Evolutionary conservation across 441 rosid genomes (phyloP).

Genomic region (Syzygium malaccense): DNA sequence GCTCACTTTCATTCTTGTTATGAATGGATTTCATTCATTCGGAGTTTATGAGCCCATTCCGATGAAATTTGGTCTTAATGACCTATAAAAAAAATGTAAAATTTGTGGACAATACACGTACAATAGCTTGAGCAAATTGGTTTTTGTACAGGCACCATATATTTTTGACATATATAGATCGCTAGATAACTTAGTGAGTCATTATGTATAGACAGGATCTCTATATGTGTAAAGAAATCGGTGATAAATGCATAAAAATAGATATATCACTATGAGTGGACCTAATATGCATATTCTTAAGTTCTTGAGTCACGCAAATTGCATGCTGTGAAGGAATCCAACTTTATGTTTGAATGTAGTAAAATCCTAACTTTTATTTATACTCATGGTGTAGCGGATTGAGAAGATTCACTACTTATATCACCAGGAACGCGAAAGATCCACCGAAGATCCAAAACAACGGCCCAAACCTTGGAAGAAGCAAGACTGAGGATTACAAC

Average conservation of each 20-base stretch:
- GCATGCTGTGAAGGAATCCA: neutral
- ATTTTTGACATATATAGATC: neutral
- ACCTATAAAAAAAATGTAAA: neutral
- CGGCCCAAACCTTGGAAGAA: neutral
- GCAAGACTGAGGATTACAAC: neutral
- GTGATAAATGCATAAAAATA: neutral
- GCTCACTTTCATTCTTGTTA: neutral
- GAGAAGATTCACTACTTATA: neutral
- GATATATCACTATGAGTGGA: neutral
- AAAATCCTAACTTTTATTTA: neutral
- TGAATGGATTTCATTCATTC: neutral
- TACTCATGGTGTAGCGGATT: neutral
- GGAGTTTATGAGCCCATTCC: neutral
- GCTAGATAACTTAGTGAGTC: neutral
- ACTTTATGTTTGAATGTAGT: neutral
- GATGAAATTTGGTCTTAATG: neutral
- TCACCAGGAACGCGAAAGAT: neutral
- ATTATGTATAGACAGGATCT: neutral
- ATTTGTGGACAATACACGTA: neutral
- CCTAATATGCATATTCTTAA: neutral
- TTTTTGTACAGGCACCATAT: neutral
- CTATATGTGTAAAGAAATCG: neutral
- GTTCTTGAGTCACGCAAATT: neutral
- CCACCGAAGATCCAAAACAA: neutral
- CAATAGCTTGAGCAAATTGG: neutral